Percentiles rank a stretch among this genome's conserved stretches.
Conservation (phyloP, 176 grass and related monocot genomes). For the Oryza brachyantha region DNA sequence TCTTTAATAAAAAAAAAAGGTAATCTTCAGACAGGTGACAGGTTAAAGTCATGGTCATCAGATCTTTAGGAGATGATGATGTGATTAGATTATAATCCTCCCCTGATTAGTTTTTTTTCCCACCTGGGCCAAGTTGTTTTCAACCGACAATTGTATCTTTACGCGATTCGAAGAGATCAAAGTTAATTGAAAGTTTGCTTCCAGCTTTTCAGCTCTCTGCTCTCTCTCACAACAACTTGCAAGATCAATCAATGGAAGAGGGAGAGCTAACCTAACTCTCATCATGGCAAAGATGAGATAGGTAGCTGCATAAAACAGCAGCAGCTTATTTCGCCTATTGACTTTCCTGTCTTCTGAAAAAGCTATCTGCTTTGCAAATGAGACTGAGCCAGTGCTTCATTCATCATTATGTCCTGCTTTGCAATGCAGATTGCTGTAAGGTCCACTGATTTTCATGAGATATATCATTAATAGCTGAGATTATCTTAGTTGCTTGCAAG, state of each 20-base stretch:
- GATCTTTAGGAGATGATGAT: slow-evolving; percentile 19
- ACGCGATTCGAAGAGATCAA: slow-evolving; percentile 43
- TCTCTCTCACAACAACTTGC: neutral
- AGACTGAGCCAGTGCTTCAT: neutral
- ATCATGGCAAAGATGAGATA: neutral
- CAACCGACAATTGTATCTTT: slow-evolving; percentile 52
- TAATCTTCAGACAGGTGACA: slow-evolving; percentile 22
- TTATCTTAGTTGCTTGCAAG: neutral
- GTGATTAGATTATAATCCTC: slow-evolving; percentile 34
- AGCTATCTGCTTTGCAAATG: slow-evolving; percentile 1
- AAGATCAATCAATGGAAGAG: slow-evolving; percentile 22
- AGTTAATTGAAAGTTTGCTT: slow-evolving; percentile 42
- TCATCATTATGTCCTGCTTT: neutral
- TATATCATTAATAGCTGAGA: neutral
- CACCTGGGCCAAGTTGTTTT: slow-evolving; percentile 41
- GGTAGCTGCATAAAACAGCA: neutral
- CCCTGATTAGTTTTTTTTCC: neutral
- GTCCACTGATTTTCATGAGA: neutral
- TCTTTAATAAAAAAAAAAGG: slow-evolving; percentile 37
- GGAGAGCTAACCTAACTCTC: slow-evolving; percentile 25
- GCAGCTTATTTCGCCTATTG: neutral
- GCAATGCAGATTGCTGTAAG: neutral
- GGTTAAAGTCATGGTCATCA: slow-evolving; percentile 38
- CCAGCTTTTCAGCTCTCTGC: slow-evolving; percentile 26
- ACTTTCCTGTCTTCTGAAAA: slow-evolving; percentile 15